Evolutionary conservation across 257 asterid species (phyloP), one percentile per base, ranked within the genome.

Genomic region (Plantago major): DNA sequence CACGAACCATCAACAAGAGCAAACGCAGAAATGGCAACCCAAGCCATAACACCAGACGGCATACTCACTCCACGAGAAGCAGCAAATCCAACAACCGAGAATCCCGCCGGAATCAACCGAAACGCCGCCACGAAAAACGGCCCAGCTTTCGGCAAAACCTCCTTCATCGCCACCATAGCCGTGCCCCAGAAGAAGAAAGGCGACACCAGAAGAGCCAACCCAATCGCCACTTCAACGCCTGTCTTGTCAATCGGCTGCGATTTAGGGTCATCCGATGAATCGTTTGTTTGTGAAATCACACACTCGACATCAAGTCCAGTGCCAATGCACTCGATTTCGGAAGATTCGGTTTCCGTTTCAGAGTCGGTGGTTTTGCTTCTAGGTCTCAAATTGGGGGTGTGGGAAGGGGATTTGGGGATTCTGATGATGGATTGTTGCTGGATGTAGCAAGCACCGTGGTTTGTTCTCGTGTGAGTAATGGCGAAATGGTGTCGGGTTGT

Each of bases 181-280:
- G 99, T 92, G 57, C 99, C 99, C 99, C 97, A 92, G 70, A 92
- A 92, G 94, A 92, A 92, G 78, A 92, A 92, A 11, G 99, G 97
- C 44, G 99, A 92, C 60, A 92, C 77, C 74, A 92, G 62, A 73
- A 92, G 77, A 4, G 85, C 89, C 81, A 86, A 89, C 74, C 84
- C 96, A 83, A 80, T 72, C 5, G 76, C 66, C 58, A 78, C 67
- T 69, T 64, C 76, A 52, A 64, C 26, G 1, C 1, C 26, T 22
- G 26, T 22, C 1, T 22, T 22, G 1, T 22, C 26, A 22, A 22
- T 2, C 2, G 2, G 26, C 26, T 22, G 26, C 26, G 49, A 26
- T 54, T 56, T 55, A n/a, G 80, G 64, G 60, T 51, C 75, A 42
- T 67, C 49, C 50, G 78, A 51, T 12, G 58, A 60, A 57, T 82